Conservation (phyloP, 768 basidiomycete species). For the Coprinopsis sp. region DNA sequence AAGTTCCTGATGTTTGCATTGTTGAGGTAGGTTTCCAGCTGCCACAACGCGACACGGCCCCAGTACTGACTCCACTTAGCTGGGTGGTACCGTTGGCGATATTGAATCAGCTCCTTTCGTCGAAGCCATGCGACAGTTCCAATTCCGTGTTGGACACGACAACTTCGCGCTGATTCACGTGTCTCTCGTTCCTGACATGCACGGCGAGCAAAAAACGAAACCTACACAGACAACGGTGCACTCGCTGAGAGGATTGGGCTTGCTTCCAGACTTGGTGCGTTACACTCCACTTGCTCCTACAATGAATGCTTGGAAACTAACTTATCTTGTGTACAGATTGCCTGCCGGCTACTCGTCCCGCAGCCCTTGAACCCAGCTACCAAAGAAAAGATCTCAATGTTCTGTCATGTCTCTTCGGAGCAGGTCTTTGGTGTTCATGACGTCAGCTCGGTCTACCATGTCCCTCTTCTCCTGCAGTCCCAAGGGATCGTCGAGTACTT, state of each 20-base stretch:
- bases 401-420: conserved; percentile 89
- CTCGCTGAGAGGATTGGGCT: conserved; percentile 85
- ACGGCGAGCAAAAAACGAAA: conserved; percentile 99
- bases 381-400: conserved; percentile 97
- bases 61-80: conserved; percentile 39
- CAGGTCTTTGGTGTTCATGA: conserved; percentile 96
- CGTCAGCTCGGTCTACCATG: conserved; percentile 95
- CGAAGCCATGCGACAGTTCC: conserved; percentile 99
- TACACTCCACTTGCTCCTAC: background rate
- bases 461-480: conserved; percentile 84
- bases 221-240: conserved; percentile 97
- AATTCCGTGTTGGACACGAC: conserved; percentile 93
- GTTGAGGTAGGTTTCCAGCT: conserved; percentile 62
- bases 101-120: conserved; percentile 98
- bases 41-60: background rate
- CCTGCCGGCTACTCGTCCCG: conserved; percentile 80
- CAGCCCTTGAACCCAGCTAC: conserved; percentile 79
- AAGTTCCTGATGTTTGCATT: conserved; percentile 95
- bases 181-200: conserved; percentile 96
- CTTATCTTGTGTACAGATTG: conserved; percentile 56
- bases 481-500: conserved; percentile 92
- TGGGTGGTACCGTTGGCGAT: conserved; percentile 97
- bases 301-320: background rate
- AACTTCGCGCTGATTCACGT: conserved; percentile 98
- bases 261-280: conserved; percentile 87